Conservation (phyloP, 2,329 filamentous ascomycete genomes). For the Apiospora phragmitis region DNA sequence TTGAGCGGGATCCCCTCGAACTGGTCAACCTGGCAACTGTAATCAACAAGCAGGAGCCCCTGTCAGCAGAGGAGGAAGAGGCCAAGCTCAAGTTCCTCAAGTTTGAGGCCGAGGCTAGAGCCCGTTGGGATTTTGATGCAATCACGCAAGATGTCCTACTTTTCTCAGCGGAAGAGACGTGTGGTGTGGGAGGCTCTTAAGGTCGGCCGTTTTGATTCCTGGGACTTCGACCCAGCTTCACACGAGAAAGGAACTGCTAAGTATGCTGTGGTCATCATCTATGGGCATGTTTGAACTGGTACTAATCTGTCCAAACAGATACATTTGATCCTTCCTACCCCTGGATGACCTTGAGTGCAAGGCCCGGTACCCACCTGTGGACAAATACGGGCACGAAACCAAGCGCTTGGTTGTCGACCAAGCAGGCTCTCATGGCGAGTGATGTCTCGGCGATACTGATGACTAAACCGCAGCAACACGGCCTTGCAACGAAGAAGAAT, state of each 20-base stretch:
- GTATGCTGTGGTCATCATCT: slow-evolving; percentile 39
- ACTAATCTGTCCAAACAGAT: slow-evolving; percentile 47
- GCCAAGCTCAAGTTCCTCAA: slow-evolving; percentile 55
- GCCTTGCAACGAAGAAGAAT: background rate
- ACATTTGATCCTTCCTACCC: slow-evolving; percentile 81
- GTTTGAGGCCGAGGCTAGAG: slow-evolving; percentile 72
- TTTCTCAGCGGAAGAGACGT: slow-evolving; percentile 76
- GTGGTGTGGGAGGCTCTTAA: slow-evolving; percentile 80
- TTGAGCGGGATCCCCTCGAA: slow-evolving; percentile 74
- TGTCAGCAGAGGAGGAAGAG: slow-evolving; percentile 46
- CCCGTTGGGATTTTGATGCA: slow-evolving; percentile 77
- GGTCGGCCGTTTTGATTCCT: slow-evolving; percentile 73
- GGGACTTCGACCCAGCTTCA: slow-evolving; percentile 75
- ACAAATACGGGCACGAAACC: slow-evolving; percentile 53
- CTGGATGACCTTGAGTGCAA: slow-evolving; percentile 78
- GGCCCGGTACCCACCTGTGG: slow-evolving; percentile 70
- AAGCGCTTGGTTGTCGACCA: slow-evolving; percentile 41
- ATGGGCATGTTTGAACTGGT: background rate
- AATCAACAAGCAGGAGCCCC: slow-evolving; percentile 34
- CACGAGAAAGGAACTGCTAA: slow-evolving; percentile 66
- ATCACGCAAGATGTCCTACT: slow-evolving; percentile 74
- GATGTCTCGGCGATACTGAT: slow-evolving; percentile 13
- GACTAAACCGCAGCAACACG: background rate
- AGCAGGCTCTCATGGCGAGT: slow-evolving; percentile 46
- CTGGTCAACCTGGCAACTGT: slow-evolving; percentile 66